Base-by-base conservation (phyloP, 2,329 filamentous ascomycete genomes). In the Bipolaris sorokiniana region DNA sequence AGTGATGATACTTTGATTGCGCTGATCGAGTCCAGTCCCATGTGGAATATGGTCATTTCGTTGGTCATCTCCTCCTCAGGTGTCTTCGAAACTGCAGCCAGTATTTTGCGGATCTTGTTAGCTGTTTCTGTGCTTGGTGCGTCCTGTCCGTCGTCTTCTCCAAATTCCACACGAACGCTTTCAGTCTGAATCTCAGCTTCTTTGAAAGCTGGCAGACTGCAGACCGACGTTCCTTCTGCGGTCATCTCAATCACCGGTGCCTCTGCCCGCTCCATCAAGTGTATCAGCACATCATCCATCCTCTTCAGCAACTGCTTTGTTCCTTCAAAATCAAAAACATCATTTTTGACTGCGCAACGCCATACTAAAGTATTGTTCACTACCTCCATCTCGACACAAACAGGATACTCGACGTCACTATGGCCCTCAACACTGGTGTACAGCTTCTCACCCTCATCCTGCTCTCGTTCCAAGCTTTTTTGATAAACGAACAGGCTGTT, bases 21-120 rank as follows among this genome's bases (percentile, higher is more conserved):
- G 62, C 89, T 94, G 73, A 97, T 96, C 0, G 93, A 97, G 72
- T 97, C 93, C 1, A 97, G 84, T 0, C 93, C 93, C 1, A 97
- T 82, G 61, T 95, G 88, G 74, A 95, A 96, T 11, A 97, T 84
- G 0, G 84, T 91, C 48, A 87, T 84, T 0, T 81, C 79, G 53
- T 81, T 82, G 2, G 78, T 75, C 49, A 97, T 90, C 1, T 85
- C 80, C 0, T 80, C 70, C 16, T 81, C 75, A 0, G 87, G 79
- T 0, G 89, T 76, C 15, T 83, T 84, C 0, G 92, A 90, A 0
- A 93, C 81, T 28, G 77, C 63, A 7, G 82, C 78, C 9, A 87
- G 71, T 3, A 81, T 77, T 34, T 79, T 65, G 38, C 79, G 78
- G 46, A 87, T 81, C 7, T 67, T 70, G 2, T 56, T 60, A 57